A percentile compares a stretch with the other conserved stretches of the same genome.
These are phyloP conservation scores for Venturia nashicola DNA, from an alignment of 2,329 filamentous ascomycete genomes.

Conservation along the genomic window DNA sequence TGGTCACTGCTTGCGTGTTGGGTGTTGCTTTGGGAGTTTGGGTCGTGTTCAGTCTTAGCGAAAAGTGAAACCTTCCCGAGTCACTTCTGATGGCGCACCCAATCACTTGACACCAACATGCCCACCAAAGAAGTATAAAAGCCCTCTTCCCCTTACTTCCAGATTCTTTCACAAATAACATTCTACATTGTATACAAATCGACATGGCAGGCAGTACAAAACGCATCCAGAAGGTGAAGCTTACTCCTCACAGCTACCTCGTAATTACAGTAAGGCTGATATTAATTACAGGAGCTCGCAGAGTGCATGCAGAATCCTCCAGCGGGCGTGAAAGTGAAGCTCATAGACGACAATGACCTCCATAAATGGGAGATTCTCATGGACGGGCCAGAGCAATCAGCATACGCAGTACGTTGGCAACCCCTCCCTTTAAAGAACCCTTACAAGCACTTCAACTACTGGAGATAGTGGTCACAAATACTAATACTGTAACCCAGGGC, in stretches of 20 bases:
- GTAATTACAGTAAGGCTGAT: neutral
- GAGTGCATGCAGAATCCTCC: slow-evolving; percentile 45
- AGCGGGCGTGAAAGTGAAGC: slow-evolving; percentile 41
- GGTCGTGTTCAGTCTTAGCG: neutral
- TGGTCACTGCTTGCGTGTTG: neutral
- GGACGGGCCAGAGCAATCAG: slow-evolving; percentile 51
- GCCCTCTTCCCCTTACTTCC: neutral
- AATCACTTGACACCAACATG: neutral
- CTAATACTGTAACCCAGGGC: slow-evolving; percentile 31
- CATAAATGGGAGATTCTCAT: slow-evolving; percentile 57
- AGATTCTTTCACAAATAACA: neutral
- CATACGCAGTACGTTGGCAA: slow-evolving; percentile 45
- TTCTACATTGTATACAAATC: neutral
- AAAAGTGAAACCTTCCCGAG: neutral
- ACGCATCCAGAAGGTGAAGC: neutral
- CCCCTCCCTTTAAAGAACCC: slow-evolving; percentile 11
- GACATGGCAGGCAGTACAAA: neutral
- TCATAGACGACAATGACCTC: slow-evolving; percentile 51
- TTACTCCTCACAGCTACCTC: neutral
- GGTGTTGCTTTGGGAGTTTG: neutral
- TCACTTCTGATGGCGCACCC: neutral
- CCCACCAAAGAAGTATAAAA: neutral
- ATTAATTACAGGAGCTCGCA: slow-evolving; percentile 40
- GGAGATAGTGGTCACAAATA: neutral
- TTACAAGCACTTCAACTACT: neutral